Conservation (phyloP, 2,329 filamentous ascomycete genomes). For the Cercospora nicotianae region DNA sequence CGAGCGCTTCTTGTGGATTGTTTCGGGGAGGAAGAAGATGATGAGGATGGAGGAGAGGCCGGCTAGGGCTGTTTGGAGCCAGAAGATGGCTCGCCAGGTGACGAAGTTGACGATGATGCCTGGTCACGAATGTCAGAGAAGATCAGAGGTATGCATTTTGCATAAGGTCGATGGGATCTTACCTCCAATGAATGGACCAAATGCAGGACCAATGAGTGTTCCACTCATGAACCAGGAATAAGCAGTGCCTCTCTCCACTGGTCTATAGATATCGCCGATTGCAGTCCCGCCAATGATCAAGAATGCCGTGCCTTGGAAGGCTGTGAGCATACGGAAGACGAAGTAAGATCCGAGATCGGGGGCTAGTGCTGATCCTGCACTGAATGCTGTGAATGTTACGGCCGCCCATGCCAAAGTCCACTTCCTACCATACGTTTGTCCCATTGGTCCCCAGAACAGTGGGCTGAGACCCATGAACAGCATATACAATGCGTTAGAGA, state of each 20-base stretch:
- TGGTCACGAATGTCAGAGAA: neutral
- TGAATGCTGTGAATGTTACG: constrained; percentile 65
- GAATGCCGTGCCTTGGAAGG: constrained; percentile 69
- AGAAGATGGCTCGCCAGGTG: constrained; percentile 74
- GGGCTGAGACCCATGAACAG: constrained; percentile 70
- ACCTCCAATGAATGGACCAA: constrained; percentile 66
- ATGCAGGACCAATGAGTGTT: constrained; percentile 68
- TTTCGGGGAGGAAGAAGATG: constrained; percentile 69
- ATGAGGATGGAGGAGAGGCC: constrained; percentile 60
- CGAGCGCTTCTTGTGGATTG: constrained; percentile 64
- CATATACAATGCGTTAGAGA: constrained; percentile 74
- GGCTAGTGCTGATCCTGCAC: constrained; percentile 69
- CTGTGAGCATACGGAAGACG: constrained; percentile 71
- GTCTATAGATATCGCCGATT: constrained; percentile 59
- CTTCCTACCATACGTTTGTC: constrained; percentile 49
- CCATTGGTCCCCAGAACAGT: constrained; percentile 71
- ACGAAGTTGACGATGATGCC: constrained; percentile 72
- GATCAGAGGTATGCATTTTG: neutral
- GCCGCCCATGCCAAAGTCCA: constrained; percentile 59
- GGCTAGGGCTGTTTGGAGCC: constrained; percentile 70
- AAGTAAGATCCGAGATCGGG: constrained; percentile 71
- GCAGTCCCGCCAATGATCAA: constrained; percentile 69
- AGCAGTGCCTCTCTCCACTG: constrained; percentile 68
- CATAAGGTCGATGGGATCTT: neutral
- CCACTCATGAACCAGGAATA: constrained; percentile 56